A percentile compares a stretch with the other conserved stretches of the same genome.
These are phyloP conservation scores for Aspergillus saccharolyticus DNA, from an alignment of 495 filamentous ascomycete species.

Conservation along the genomic window DNA sequence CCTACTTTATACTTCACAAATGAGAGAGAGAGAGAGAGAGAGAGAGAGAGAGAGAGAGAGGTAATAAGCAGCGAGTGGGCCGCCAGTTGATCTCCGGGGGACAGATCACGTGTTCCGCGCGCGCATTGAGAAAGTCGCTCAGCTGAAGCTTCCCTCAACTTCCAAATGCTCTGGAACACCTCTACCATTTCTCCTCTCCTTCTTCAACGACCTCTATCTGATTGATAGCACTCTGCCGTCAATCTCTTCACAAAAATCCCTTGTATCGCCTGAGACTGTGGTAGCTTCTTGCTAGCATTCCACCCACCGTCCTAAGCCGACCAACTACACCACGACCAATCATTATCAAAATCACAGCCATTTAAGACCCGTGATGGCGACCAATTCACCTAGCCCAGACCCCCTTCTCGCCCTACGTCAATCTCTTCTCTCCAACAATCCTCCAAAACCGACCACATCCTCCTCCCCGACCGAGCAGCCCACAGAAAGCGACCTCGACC, in stretches of 20 bases:
- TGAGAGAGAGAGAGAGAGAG: too few relatives aligned
- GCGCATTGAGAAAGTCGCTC: not conserved
- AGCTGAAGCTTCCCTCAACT: not conserved
- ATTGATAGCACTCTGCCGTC: not conserved
- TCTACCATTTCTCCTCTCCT: not conserved
- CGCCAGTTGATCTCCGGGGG: not conserved
- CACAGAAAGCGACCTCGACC: constrained; percentile 35
- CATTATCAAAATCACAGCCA: not conserved
- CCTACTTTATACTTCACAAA: too few relatives aligned
- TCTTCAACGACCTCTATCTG: not conserved
- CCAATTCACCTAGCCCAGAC: constrained; percentile 50
- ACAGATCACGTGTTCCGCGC: not conserved
- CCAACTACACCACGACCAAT: not conserved
- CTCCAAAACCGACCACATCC: constrained; percentile 65
- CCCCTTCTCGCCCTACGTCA: constrained; percentile 75
- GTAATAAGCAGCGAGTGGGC: not conserved
- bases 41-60: too few relatives aligned
- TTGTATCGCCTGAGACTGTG: not conserved
- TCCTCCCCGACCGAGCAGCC: constrained; percentile 47
- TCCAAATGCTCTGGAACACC: not conserved
- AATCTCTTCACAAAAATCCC: not conserved
- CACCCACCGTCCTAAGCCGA: too few relatives aligned
- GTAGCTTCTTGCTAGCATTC: not conserved
- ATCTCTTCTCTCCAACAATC: constrained; percentile 61
- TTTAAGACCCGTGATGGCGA: constrained; percentile 14